Percentiles rank a stretch among this genome's conserved stretches.
phyloP scores from a whole-genome alignment of 768 basidiomycete genomes.

The Panaeolus papilionaceus region DNA sequence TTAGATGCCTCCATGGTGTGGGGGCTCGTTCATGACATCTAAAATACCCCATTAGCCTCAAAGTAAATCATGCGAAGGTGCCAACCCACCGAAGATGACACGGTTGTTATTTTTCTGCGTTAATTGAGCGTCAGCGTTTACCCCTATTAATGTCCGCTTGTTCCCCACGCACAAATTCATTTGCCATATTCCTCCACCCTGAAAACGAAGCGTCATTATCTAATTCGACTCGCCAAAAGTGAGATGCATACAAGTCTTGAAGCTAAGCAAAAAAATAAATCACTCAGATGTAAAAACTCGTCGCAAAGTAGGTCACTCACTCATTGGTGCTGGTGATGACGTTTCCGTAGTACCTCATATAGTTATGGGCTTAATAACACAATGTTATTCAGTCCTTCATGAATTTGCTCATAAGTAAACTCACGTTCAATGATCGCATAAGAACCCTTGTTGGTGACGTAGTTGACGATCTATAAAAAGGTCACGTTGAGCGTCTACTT shows the following conservation, averaged over 20 bases:
- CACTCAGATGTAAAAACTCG: background rate
- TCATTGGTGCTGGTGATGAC: constrained; percentile 53
- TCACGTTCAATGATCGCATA: constrained; percentile 62
- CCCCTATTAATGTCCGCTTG: background rate
- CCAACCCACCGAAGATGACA: constrained; percentile 58
- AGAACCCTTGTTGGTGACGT: constrained; percentile 65
- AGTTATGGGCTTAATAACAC: constrained; percentile 56
- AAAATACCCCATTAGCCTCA: too few species aligned
- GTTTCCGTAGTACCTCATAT: constrained; percentile 60
- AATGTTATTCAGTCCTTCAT: background rate
- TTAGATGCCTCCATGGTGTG: constrained; percentile 57
- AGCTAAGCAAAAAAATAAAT: constrained; percentile 35
- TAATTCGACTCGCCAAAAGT: background rate
- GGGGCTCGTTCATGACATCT: constrained; percentile 71
- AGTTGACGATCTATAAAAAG: constrained; percentile 53
- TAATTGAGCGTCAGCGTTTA: background rate
- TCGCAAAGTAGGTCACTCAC: constrained; percentile 38
- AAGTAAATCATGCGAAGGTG: too few species aligned
- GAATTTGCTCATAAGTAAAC: constrained; percentile 23
- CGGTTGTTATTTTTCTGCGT: constrained; percentile 49
- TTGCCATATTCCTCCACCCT: constrained; percentile 67
- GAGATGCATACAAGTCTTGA: constrained; percentile 51
- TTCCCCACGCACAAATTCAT: constrained; percentile 53
- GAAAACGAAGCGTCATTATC: background rate
- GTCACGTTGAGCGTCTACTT: background rate